These are phyloP conservation scores for Hirschioporus abietinus DNA, from an alignment of 768 basidiomycete species.

Conservation along the genomic window DNA sequence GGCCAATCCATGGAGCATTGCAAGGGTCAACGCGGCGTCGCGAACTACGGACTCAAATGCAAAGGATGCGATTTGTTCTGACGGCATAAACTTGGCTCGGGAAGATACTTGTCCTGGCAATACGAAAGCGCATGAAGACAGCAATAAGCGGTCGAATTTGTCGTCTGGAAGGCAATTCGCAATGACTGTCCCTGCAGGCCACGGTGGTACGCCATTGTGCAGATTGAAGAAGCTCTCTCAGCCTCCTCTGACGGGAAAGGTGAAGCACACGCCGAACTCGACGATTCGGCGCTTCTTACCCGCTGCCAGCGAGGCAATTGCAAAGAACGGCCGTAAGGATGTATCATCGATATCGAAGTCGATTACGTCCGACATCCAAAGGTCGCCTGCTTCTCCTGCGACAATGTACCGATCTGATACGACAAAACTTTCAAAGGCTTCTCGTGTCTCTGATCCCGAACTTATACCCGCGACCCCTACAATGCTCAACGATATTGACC, in stretches of 20 bases:
- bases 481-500: not conserved
- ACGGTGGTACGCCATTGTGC: not conserved
- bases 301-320: slow-evolving; percentile 6
- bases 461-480: not conserved
- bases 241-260: not conserved
- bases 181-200: not conserved
- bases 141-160: not conserved
- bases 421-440: not conserved
- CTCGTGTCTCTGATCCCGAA: not conserved
- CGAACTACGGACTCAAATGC: slow-evolving; percentile 25
- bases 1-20: slow-evolving; percentile 78
- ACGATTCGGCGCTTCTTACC: not conserved
- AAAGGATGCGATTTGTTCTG: not conserved
- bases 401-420: not conserved
- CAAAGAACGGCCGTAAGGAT: slow-evolving; percentile 21
- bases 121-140: no score
- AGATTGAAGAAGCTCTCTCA: not conserved
- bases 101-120: no score
- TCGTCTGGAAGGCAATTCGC: not conserved
- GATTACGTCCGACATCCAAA: not conserved
- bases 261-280: not conserved
- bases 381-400: not conserved
- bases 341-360: slow-evolving; percentile 21
- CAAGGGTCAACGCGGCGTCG: slow-evolving; percentile 68
- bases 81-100: not conserved